phyloP scores from a whole-genome alignment of 2,329 filamentous ascomycete species.

The Aspergillus terreus region DNA sequence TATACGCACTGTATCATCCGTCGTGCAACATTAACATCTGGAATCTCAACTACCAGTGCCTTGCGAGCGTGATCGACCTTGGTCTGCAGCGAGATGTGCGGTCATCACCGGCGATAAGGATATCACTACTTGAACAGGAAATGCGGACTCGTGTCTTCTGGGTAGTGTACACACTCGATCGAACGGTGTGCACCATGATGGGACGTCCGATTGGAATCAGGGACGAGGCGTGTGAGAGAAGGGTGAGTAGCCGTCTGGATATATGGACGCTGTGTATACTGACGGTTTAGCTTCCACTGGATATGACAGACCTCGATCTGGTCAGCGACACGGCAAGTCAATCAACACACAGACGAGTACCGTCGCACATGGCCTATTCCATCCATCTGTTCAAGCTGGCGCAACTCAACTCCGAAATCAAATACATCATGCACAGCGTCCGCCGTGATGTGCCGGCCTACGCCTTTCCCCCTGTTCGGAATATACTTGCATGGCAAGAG shows the following conservation, averaged over 20 bases:
- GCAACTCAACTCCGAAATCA: slow-evolving; percentile 55
- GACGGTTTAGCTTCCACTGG: slow-evolving; percentile 18
- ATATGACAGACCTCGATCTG: slow-evolving; percentile 9
- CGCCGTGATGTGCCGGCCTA: slow-evolving; percentile 46
- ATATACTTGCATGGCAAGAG: slow-evolving; percentile 47
- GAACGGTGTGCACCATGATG: slow-evolving; percentile 54
- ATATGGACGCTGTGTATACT: not conserved
- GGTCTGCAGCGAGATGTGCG: slow-evolving; percentile 51
- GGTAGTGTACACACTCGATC: slow-evolving; percentile 52
- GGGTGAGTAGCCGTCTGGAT: slow-evolving; percentile 29
- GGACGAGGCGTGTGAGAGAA: slow-evolving; percentile 53
- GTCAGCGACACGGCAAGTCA: not conserved
- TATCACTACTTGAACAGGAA: slow-evolving; percentile 50
- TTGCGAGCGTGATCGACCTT: slow-evolving; percentile 50
- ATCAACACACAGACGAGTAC: slow-evolving; percentile 12
- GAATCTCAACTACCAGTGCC: slow-evolving; percentile 55
- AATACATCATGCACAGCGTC: slow-evolving; percentile 54
- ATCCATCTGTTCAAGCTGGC: slow-evolving; percentile 46
- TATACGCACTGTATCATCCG: slow-evolving; percentile 52
- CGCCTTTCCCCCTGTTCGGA: slow-evolving; percentile 45
- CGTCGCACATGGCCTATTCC: slow-evolving; percentile 39
- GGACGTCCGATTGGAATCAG: slow-evolving; percentile 53
- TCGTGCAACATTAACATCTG: slow-evolving; percentile 50
- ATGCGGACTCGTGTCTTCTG: slow-evolving; percentile 56
- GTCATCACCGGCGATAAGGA: slow-evolving; percentile 29